These are phyloP conservation scores for Fomitopsis palustris DNA, from an alignment of 1,284 basidiomycete species.

Conservation along the genomic window DNA sequence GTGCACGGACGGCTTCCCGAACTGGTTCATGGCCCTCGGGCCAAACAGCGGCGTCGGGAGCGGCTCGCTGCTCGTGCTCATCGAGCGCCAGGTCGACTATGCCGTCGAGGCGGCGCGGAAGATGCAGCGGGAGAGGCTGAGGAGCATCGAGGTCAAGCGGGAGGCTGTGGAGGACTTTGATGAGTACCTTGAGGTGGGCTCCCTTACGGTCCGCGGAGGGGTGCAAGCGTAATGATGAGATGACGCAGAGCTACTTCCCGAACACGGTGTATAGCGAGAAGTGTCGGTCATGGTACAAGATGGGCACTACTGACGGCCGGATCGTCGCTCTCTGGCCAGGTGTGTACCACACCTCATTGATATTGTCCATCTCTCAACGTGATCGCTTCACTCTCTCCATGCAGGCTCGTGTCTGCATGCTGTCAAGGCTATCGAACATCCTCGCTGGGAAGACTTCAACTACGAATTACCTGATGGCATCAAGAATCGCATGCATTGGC, in stretches of 20 bases:
- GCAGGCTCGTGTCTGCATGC: slow-evolving; percentile 54
- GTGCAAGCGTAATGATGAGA: neutral
- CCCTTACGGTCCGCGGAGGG: neutral
- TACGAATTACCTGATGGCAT: slow-evolving; percentile 45
- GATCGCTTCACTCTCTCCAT: neutral
- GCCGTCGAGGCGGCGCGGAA: slow-evolving; percentile 50
- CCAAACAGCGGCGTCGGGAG: slow-evolving; percentile 53
- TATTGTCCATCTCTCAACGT: neutral
- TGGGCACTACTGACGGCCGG: slow-evolving; percentile 53
- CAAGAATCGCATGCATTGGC: slow-evolving; percentile 52
- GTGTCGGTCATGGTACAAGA: slow-evolving; percentile 68
- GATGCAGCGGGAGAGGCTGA: slow-evolving; percentile 55
- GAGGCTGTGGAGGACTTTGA: slow-evolving; percentile 61
- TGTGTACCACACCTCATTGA: slow-evolving; percentile 14
- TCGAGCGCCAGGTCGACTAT: slow-evolving; percentile 56
- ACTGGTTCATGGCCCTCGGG: slow-evolving; percentile 53
- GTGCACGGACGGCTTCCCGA: slow-evolving; percentile 58
- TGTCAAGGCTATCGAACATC: slow-evolving; percentile 43
- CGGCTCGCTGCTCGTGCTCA: slow-evolving; percentile 47
- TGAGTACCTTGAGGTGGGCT: slow-evolving; percentile 42
- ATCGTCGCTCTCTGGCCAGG: slow-evolving; percentile 61
- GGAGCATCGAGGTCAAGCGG: slow-evolving; percentile 54
- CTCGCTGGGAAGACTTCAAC: slow-evolving; percentile 65
- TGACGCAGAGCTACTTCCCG: slow-evolving; percentile 40
- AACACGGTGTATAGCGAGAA: slow-evolving; percentile 56